Base-by-base conservation (phyloP, 495 filamentous ascomycete species). In the Penicillium canariense region DNA sequence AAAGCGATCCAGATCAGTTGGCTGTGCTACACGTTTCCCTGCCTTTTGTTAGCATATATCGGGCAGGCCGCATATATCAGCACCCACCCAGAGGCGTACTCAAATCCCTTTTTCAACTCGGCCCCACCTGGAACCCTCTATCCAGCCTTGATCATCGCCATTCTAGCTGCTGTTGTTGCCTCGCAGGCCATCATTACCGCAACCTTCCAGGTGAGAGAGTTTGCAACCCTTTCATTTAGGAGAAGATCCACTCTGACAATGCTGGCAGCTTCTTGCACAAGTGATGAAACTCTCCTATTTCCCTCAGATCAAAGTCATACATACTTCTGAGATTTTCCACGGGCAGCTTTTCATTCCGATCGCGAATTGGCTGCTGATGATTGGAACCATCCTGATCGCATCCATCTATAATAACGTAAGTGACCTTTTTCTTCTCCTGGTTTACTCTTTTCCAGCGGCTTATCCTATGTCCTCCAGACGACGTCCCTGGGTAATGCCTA, bases 171-270 rank as follows among this genome's bases (percentile, higher is more conserved):
- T 20, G 79, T 90, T 49, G 87, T 90, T 15, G 87, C 87, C n/a
- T 86, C 82, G 14, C 87, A 90, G 49, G 87, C 87, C 28, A 86
- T 89, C 71, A 89, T 90, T 40, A 90, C 87, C 6, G 81, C 80
- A n/a, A 82, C 83, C 3, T 89, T 90, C 51, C 76, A 76, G 56
- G 69, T 73, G 65, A 47, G 46, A 22, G 35, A 14, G 5, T 31
- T 14, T 20, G 9, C 1, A 28, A 28, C 26, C 4, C 11, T 4
- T 40, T 22, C 0, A 20, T 39, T 11, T 0, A 15, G 20, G n/a
- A 9, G 4, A 20, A 15, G 35, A 32, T 28, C 14, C 30, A 14
- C 56, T 11, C 49, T 52, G 11, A 35, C 39, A 34, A 18, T 39
- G 3, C 44, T n/a, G 31, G 12, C 61, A 87, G 77, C 77, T 90